Conservation (phyloP, 2,329 filamentous ascomycete species). For the Hymenoscyphus scutula region DNA sequence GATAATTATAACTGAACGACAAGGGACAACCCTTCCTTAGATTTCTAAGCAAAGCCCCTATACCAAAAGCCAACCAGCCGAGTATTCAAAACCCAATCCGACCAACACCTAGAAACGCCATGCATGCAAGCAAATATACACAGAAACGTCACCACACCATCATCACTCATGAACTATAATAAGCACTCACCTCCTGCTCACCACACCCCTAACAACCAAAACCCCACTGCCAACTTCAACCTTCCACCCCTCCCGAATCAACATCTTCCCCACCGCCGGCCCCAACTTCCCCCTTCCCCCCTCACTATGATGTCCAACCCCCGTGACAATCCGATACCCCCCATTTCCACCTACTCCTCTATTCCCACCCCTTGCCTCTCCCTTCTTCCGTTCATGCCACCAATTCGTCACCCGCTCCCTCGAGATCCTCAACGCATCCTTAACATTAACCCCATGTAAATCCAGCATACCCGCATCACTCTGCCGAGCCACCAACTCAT, state of each 20-base stretch:
- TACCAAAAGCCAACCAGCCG: too few relatives aligned
- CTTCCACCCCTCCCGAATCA: slow-evolving; percentile 81
- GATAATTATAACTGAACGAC: too few relatives aligned
- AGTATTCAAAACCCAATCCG: too few relatives aligned
- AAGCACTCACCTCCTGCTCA: slow-evolving; percentile 24
- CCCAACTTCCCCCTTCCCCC: slow-evolving; percentile 74
- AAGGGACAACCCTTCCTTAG: too few relatives aligned
- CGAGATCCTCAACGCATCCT: slow-evolving; percentile 78
- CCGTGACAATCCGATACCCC: slow-evolving; percentile 76
- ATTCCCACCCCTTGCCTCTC: slow-evolving; percentile 39
- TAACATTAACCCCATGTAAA: slow-evolving; percentile 78
- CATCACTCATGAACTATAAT: too few relatives aligned
- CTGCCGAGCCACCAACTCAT: slow-evolving; percentile 65
- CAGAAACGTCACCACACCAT: too few relatives aligned
- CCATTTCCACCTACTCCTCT: slow-evolving; percentile 35
- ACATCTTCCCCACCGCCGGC: slow-evolving; percentile 72
- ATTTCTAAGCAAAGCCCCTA: too few relatives aligned
- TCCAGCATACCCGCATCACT: slow-evolving; percentile 64
- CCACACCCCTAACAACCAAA: slow-evolving; percentile 64
- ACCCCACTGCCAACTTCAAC: slow-evolving; percentile 69
- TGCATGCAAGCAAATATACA: too few relatives aligned
- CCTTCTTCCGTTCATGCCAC: slow-evolving; percentile 72
- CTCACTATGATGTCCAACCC: slow-evolving; percentile 73
- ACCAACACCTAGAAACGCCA: too few relatives aligned
- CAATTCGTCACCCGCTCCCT: slow-evolving; percentile 64